Base-by-base conservation (phyloP, 139 green algal species). In the Closterium sp. region DNA sequence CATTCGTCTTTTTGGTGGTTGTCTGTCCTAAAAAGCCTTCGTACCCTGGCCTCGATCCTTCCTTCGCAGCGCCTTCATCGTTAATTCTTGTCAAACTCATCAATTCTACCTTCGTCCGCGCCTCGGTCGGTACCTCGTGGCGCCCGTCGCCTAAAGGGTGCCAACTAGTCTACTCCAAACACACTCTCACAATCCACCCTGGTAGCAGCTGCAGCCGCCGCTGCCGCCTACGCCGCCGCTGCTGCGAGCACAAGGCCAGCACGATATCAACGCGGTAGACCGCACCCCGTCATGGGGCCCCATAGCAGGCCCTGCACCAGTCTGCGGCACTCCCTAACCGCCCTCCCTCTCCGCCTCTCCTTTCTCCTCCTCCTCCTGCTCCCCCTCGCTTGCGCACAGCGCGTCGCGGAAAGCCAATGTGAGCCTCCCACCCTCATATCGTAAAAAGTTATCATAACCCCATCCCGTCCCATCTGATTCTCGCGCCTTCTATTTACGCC, bases 281-380 rank as follows among this genome's bases (percentile, higher is more conserved):
- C 25, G 55, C 16, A 76, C n/a, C n/a, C n/a, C n/a, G n/a, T 12
- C 16, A 76, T 76, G 55, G 55, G 55, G 55, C 55, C 12, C 23
- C 55, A 76, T 28, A 16, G 55, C 55, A 28, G 25, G 55, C 55
- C 84, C 16, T 87, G 23, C 19, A 3, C 25, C 84, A 83, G 19
- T 16, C 84, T 19, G 16, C 33, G 10, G 33, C 84, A 34, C 84
- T 87, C 12, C n/a, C 33, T 35, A 16, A 19, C 33, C 84, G 33
- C 12, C 84, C 84, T 87, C 84, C 16, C 84, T 25, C 12, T 87
- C 84, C 25, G 33, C 84, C 19, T 87, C 16, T 87, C 84, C 84
- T 76, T 19, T 69, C 84, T 87, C 84, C 84, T 35, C 33, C 84
- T 87, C 84, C 84, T 87, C 84, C 33, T 35, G 33, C 84, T 87